Conservation (phyloP, 2,329 filamentous ascomycete species). For the Tolypocladium ophioglossoides region DNA sequence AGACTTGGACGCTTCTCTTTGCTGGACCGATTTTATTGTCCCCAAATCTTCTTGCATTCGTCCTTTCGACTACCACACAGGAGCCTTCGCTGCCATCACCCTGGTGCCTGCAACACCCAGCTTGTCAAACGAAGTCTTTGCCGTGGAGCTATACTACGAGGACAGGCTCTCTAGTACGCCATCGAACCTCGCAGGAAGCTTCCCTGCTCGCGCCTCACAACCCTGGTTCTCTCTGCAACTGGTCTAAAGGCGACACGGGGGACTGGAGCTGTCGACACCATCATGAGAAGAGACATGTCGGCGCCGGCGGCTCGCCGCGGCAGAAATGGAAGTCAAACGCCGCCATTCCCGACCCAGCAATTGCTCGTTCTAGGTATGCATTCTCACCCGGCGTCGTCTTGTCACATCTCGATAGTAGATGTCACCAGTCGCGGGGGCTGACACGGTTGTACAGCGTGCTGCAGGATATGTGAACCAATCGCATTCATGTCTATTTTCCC, state of each 20-base stretch:
- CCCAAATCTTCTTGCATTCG: not conserved
- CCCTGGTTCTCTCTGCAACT: not conserved
- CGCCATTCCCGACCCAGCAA: slow-evolving; percentile 30
- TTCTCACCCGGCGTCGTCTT: not conserved
- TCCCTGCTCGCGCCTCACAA: not conserved
- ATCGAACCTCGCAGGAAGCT: not conserved
- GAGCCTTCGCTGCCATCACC: not conserved
- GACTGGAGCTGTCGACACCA: slow-evolving; percentile 1
- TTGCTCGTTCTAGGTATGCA: slow-evolving; percentile 42
- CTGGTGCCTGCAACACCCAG: not conserved
- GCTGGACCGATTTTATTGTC: not conserved
- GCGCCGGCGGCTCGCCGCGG: slow-evolving; percentile 12
- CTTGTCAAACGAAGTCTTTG: not conserved
- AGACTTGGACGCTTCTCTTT: not conserved
- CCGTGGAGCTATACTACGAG: not conserved
- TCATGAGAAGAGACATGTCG: slow-evolving; percentile 18
- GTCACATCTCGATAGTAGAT: not conserved
- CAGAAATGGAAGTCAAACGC: slow-evolving; percentile 12
- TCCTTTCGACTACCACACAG: not conserved
- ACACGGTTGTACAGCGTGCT: slow-evolving; percentile 51
- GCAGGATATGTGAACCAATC: slow-evolving; percentile 95
- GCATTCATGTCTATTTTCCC: slow-evolving; percentile 99
- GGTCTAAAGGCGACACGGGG: not conserved
- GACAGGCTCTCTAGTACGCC: not conserved
- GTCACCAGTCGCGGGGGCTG: not conserved